phyloP scores from a whole-genome alignment of 202 grass and related monocot genomes.

The Musa balbisiana region DNA sequence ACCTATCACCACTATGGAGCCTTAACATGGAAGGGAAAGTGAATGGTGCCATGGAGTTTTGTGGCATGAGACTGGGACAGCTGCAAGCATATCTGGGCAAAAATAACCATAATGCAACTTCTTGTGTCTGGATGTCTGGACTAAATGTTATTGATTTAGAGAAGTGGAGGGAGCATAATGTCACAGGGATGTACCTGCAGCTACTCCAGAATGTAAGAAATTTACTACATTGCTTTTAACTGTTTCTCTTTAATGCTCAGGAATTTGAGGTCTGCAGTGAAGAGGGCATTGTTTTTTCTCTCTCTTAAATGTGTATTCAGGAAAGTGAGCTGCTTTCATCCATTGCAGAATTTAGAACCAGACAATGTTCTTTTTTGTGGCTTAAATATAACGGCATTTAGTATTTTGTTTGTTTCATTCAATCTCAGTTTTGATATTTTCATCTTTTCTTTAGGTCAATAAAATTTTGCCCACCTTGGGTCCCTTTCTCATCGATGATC shows the following conservation, averaged over 20 bases:
- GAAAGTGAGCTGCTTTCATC: too few species aligned
- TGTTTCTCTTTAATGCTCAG: background rate
- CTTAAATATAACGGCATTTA: too few species aligned
- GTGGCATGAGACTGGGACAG: conserved; percentile 65
- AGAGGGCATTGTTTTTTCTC: too few species aligned
- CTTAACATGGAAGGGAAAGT: conserved; percentile 89
- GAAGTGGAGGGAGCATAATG: conserved; percentile 85
- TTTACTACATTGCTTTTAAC: background rate
- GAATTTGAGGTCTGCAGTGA: background rate
- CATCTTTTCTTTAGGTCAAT: too few species aligned
- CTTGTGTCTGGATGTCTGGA: conserved; percentile 97
- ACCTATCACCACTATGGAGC: conserved; percentile 80
- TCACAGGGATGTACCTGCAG: conserved; percentile 70
- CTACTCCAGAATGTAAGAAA: conserved; percentile 54
- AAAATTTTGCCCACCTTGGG: too few species aligned
- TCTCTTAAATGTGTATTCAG: too few species aligned
- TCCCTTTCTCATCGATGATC: too few species aligned
- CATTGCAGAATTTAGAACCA: too few species aligned
- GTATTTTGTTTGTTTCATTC: too few species aligned
- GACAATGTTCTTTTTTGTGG: too few species aligned
- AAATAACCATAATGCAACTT: conserved; percentile 55
- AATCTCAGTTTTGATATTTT: too few species aligned
- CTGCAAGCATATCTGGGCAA: conserved; percentile 53
- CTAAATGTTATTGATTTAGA: conserved; percentile 84
- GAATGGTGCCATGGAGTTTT: conserved; percentile 75